Conservation (phyloP, 2,329 filamentous ascomycete genomes). For the Neonectria ditissima region DNA sequence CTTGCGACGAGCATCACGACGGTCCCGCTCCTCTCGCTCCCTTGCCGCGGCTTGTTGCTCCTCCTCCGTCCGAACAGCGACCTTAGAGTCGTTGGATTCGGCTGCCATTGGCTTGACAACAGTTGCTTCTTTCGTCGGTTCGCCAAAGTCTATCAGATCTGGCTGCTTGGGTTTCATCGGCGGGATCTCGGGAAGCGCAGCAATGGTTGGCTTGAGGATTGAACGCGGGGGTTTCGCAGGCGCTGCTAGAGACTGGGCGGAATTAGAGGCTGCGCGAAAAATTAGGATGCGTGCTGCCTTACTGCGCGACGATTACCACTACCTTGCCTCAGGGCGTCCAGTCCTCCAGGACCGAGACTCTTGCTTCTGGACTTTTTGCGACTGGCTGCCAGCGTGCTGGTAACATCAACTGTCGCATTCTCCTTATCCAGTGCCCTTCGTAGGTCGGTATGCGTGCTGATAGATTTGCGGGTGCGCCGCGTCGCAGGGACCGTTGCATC, state of each 20-base stretch:
- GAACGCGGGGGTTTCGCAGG: conserved; percentile 69
- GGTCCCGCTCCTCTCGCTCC: conserved; percentile 78
- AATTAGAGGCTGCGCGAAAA: conserved; percentile 29
- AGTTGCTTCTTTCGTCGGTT: conserved; percentile 25
- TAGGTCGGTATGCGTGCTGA: conserved; percentile 67
- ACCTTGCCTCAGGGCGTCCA: conserved; percentile 82
- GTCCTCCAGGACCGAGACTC: conserved; percentile 91
- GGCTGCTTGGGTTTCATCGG: conserved; percentile 63
- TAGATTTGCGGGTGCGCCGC: conserved; percentile 77
- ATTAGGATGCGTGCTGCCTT: conserved; percentile 47
- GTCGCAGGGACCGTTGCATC: conserved; percentile 66
- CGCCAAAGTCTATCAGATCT: conserved; percentile 35
- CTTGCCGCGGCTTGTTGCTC: conserved; percentile 76
- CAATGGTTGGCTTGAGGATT: conserved; percentile 84
- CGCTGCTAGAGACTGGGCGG: conserved; percentile 65
- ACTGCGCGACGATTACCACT: conserved; percentile 85
- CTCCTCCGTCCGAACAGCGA: conserved; percentile 76
- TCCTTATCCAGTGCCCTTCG: conserved; percentile 76
- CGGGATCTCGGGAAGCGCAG: conserved; percentile 74
- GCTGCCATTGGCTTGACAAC: conserved; percentile 32
- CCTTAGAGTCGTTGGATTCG: conserved; percentile 61
- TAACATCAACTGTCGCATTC: conserved; percentile 78
- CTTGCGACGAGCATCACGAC: conserved; percentile 89
- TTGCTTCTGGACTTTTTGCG: conserved; percentile 88
- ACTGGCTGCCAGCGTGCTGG: conserved; percentile 62